Base-by-base conservation (phyloP, 169 alveolate species). In the Plasmodium sp. region DNA sequence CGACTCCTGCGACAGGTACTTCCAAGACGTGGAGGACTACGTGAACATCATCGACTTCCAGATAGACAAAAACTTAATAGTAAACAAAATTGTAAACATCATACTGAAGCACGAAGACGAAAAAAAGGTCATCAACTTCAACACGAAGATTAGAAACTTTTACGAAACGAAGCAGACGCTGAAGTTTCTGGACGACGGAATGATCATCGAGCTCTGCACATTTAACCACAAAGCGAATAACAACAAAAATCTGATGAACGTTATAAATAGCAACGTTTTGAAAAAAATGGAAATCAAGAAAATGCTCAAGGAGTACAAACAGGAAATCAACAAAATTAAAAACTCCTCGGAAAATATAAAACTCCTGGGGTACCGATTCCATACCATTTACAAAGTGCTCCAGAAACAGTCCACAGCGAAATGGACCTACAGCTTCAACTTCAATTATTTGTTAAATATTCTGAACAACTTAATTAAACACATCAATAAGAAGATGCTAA, bases 211-310 rank as follows among this genome's bases (percentile, higher is more conserved):
- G 48, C 73, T 92, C 31, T 84, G 93, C 33, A 71, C 95, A 6
- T 92, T 84, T 22, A 54, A 92, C 36, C 81, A 72, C 72, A 82
- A 67, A 67, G 41, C 51, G 5, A 67, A 77, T 86, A 77, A 71
- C 56, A 75, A 77, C 81, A 77, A 77, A n/a, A 86, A 81, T 81
- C 34, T 84, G 14, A 92, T 84, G 39, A 92, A 81, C 39, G 83
- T 51, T 10, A 84, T 84, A 81, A 84, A 92, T 84, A 84, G 84
- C 41, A 84, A 92, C 18, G 56, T 71, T 14, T 34, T 90, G 36
- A 90, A 90, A 90, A 90, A 90, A 80, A 90, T 90, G 5, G 94
- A 90, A 81, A 92, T 92, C 43, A 84, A 84, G 51, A 92, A 92
- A 75, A 77, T 92, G 84, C 73, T 92, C 22, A 84, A 92, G 34